Evolutionary conservation across 805 yeast species (phyloP), one percentile per base, ranked within the genome.

Genomic region (Blastobotrys attinorum): DNA sequence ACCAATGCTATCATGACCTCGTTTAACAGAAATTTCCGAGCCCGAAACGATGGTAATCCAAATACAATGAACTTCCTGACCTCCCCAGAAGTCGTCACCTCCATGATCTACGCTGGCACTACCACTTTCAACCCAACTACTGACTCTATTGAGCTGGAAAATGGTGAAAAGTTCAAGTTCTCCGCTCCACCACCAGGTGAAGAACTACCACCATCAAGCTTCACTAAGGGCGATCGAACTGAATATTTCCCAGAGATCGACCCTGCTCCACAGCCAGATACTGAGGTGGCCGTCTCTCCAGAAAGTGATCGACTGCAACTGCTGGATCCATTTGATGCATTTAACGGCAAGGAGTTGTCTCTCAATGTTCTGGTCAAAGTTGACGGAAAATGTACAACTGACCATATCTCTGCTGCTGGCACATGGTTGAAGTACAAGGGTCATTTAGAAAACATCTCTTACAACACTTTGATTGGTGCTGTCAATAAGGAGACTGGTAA

Each of bases 381-480:
- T 37, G 90, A 87, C 67, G 98, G 98, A 51, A 90, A 90, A 67
- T 92, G 97, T 73, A 90, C 98, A 34, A 90, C 98, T 31, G 98
- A 90, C 64, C 98, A 90, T 63, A 92, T 90, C 55, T 88, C 97
- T 21, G 97, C 97, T 42, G 98, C 98, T 37, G 98, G 98, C 60
- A 94, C 82, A 13, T 90, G 98, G 98, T 76, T 90, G 67, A 92
- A 92, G 72, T 90, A 92, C 71, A 92, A 92, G 71, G 98, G 98
- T 34, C 98, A 90, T 62, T 74, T 90, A 59, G 96, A 90, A 62
- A 90, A 90, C 69, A 92, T 90, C 54, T 84, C 96, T 7, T 76
- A 92, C 69, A 90, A 90, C 71, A 92, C 97, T 10, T 73, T 90
- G 59, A 90, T 90, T 57, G 97, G 98, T 51, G 98, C 97, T 17